Conservation (phyloP, 2,329 filamentous ascomycete species). For the Cryphonectria radicalis region DNA sequence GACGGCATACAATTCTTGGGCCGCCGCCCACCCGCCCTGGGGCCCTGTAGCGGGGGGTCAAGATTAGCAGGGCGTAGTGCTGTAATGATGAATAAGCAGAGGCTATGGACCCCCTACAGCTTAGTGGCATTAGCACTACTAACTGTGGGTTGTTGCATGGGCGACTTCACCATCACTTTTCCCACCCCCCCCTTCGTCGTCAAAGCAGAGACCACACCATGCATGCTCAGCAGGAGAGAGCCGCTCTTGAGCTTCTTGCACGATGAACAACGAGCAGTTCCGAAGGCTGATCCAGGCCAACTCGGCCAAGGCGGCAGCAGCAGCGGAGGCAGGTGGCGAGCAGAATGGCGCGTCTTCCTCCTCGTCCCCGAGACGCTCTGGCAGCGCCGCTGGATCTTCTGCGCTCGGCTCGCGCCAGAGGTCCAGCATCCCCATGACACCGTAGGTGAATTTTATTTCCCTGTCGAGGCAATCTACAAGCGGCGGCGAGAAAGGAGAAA, state of each 20-base stretch:
- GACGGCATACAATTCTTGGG: not conserved
- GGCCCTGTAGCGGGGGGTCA: not conserved
- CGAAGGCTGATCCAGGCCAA: constrained; percentile 71
- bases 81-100: not conserved
- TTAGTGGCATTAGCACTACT: not conserved
- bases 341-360: constrained; percentile 52
- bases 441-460: constrained; percentile 57
- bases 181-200: not conserved
- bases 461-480: not conserved
- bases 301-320: constrained; percentile 42
- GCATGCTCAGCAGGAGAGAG: not conserved
- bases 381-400: constrained; percentile 37
- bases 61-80: not conserved
- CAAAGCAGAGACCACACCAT: not conserved
- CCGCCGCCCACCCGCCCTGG: not conserved
- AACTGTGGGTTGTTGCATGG: not conserved
- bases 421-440: constrained; percentile 91
- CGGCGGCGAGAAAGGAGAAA: not conserved
- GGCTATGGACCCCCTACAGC: not conserved
- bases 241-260: not conserved
- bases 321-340: constrained; percentile 35
- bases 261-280: constrained; percentile 96
- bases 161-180: not conserved
- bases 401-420: constrained; percentile 77
- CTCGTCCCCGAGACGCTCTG: constrained; percentile 34